phyloP scores from a whole-genome alignment of 2,329 filamentous ascomycete genomes.

The Sarocladium kiliense region DNA sequence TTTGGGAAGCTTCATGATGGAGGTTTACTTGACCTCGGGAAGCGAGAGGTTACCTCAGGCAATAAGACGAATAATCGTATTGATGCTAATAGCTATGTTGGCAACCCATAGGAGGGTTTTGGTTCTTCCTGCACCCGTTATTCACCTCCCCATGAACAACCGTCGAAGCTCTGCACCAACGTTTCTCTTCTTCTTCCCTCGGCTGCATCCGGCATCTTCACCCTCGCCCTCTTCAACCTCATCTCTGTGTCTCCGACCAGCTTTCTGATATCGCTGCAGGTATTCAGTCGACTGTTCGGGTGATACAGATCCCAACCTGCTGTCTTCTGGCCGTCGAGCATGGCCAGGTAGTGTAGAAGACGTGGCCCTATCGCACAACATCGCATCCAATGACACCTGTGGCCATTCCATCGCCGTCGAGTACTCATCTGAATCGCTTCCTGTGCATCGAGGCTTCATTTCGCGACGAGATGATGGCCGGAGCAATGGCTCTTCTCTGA shows the following conservation, averaged over 20 bases:
- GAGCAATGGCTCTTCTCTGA: constrained; percentile 33
- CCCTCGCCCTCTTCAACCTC: background rate
- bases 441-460: constrained; percentile 15
- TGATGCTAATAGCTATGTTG: background rate
- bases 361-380: background rate
- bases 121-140: too few species aligned
- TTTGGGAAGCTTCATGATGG: too few species aligned
- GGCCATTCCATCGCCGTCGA: constrained; percentile 24
- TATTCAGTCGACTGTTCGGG: constrained; percentile 26
- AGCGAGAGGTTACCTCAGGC: too few species aligned
- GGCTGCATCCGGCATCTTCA: background rate
- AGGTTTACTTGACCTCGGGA: too few species aligned
- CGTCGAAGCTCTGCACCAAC: constrained; percentile 20
- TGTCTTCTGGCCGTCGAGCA: background rate
- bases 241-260: background rate
- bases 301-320: background rate
- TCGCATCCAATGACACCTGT: constrained; percentile 11
- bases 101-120: too few species aligned
- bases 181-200: constrained; percentile 13
- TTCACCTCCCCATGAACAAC: constrained; percentile 18
- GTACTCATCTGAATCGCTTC: constrained; percentile 21
- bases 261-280: constrained; percentile 25
- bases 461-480: constrained; percentile 31
- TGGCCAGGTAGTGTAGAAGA: constrained; percentile 8
- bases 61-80: too few species aligned